Evolutionary conservation across 2,329 filamentous ascomycete species (phyloP).

Genomic region (Emmonsiellopsis sp.): DNA sequence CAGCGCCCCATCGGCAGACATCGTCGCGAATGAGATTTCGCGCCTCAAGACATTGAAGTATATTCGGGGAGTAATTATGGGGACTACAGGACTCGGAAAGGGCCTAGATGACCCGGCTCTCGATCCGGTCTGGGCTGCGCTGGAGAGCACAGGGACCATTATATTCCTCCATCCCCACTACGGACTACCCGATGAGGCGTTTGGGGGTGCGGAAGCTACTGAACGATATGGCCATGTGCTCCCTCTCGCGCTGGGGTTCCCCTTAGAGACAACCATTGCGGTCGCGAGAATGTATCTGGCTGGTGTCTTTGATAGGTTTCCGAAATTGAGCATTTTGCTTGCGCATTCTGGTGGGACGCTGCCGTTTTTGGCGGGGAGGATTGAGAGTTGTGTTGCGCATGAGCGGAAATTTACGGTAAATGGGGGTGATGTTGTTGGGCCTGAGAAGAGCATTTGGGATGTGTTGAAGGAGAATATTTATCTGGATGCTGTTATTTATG

Average conservation of each 20-base stretch:
- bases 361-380: conserved; percentile 77
- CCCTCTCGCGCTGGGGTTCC: conserved; percentile 76
- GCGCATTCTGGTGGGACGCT: conserved; percentile 84
- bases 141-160: conserved; percentile 55
- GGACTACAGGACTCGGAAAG: conserved; percentile 68
- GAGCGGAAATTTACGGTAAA: conserved; percentile 63
- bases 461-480: conserved; percentile 67
- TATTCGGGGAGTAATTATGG: conserved; percentile 79
- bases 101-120: conserved; percentile 71
- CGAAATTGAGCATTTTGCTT: conserved; percentile 60
- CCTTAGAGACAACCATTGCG: conserved; percentile 86
- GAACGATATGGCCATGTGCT: conserved; percentile 79
- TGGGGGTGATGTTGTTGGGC: conserved; percentile 51
- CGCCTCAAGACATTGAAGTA: conserved; percentile 53
- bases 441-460: conserved; percentile 53
- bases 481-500: conserved; percentile 59
- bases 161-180: conserved; percentile 91
- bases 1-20: conserved; percentile 52
- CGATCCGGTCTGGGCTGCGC: conserved; percentile 59
- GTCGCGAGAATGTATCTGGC: conserved; percentile 80
- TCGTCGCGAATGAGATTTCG: conserved; percentile 53
- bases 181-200: conserved; percentile 70
- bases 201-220: conserved; percentile 61
- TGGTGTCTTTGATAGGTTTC: conserved; percentile 71
- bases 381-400: conserved; percentile 79